Evolutionary conservation across 2,329 filamentous ascomycete genomes (phyloP), one percentile per base, ranked within the genome.

Genomic region (Scedosporium boydii): DNA sequence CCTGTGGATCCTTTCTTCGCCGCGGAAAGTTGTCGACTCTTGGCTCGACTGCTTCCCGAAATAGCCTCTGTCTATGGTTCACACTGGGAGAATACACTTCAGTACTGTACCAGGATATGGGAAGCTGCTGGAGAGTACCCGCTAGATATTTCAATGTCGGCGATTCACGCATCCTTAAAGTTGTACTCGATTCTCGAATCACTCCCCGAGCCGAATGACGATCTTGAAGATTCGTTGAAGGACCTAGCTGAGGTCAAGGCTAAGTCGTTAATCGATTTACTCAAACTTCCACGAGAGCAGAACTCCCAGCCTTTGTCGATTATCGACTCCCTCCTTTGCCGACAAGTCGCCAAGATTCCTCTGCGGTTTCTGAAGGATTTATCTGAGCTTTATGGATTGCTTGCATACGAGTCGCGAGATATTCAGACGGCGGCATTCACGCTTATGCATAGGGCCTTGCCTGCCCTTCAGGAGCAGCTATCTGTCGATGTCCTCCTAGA

Each of bases 1-100:
- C 73, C 75, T 1, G 64, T 83, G 1, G 74, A 78, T 23, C 69
- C 73, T n/a, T 72, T 74, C 62, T 65, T 83, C n/a, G 71, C 76
- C 64, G 70, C 80, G 34, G 75, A 84, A 75, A 74, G 81, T 65
- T 82, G 85, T 70, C 75, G 86, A 68, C 79, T 78, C 64, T 69
- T 91, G 61, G 76, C 83, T 1, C 75, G 78, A 3, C 76, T 96
- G 3, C 74, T 97, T 0, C 90, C 90, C 1, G 83, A 82, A 48
- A 87, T 97, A 68, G 83, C 85, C 63, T 88, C 92, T 57, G 86
- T 96, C 1, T 97, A 96, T 68, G 95, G 93, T 0, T 85, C 89
- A 0, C 90, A 96, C 70, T 99, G 95, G 95, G 82, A 87, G 59
- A 82, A 82, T 58, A 74, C 82, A 0, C 74, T 91, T 18, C 78